These are phyloP conservation scores for Saururus chinensis DNA, from an alignment of 164 flowering plant genomes.

Conservation along the genomic window DNA sequence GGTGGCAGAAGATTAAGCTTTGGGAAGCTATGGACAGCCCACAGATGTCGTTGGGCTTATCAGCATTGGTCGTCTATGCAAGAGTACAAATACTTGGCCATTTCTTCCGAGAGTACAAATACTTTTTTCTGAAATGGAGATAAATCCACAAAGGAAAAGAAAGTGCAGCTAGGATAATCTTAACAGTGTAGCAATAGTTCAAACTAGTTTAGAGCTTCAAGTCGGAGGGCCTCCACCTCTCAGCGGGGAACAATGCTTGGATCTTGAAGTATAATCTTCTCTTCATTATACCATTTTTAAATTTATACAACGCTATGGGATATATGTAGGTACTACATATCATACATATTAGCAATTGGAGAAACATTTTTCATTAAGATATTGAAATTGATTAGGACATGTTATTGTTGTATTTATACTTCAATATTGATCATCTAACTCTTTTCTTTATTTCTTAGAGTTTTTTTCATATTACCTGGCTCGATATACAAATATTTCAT, in stretches of 20 bases:
- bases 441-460: too few species aligned
- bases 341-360: neutral
- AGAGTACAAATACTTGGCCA: slow-evolving; percentile 4
- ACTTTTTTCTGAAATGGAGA: slow-evolving; percentile 24
- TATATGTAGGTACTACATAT: neutral
- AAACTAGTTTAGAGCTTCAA: slow-evolving; percentile 43
- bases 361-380: too few species aligned
- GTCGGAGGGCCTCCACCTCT: slow-evolving; percentile 35
- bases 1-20: neutral
- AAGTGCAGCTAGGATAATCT: slow-evolving; percentile 22
- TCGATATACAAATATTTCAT: too few species aligned
- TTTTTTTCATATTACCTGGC: too few species aligned
- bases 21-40: slow-evolving; percentile 25
- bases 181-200: slow-evolving; percentile 1
- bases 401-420: neutral
- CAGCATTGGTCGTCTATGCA: neutral
- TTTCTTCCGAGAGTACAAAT: too few species aligned
- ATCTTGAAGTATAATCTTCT: slow-evolving; percentile 35
- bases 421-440: neutral
- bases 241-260: slow-evolving; percentile 67
- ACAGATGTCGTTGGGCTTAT: slow-evolving; percentile 41
- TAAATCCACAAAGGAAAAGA: slow-evolving; percentile 29
- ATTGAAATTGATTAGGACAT: too few species aligned
- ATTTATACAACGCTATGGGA: neutral
- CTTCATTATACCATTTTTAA: neutral